phyloP scores from a whole-genome alignment of 2,329 filamentous ascomycete species.

The Dryadomyces sulphureus region DNA sequence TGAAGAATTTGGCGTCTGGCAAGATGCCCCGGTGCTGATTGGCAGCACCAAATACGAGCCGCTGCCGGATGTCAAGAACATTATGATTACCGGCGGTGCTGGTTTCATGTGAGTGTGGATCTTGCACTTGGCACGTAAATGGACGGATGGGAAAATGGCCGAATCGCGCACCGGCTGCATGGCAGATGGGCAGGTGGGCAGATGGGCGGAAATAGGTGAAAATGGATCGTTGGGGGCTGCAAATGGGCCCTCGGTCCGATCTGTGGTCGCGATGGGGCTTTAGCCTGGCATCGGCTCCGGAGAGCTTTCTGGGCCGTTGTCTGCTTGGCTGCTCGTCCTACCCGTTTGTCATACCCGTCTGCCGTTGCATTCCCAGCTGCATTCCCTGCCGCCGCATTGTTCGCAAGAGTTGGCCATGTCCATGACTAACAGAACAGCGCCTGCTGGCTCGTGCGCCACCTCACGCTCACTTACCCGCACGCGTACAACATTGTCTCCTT shows the following conservation, averaged over 20 bases:
- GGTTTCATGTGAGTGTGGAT: conserved; percentile 70
- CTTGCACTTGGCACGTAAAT: too few species aligned
- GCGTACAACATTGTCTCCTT: conserved; percentile 70
- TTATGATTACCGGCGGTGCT: conserved; percentile 71
- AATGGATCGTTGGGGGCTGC: neutral
- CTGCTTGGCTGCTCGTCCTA: too few species aligned
- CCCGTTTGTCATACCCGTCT: too few species aligned
- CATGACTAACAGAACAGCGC: conserved; percentile 41
- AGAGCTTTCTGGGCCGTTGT: too few species aligned
- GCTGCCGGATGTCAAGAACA: conserved; percentile 56
- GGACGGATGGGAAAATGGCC: too few species aligned
- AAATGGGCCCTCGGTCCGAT: neutral
- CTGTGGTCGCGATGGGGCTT: neutral
- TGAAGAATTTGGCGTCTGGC: conserved; percentile 52
- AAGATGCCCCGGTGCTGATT: conserved; percentile 52
- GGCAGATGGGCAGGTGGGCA: too few species aligned
- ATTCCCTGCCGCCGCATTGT: too few species aligned
- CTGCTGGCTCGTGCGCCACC: conserved; percentile 69
- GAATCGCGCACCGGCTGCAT: too few species aligned
- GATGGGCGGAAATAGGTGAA: too few species aligned
- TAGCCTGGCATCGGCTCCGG: neutral
- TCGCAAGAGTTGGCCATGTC: too few species aligned
- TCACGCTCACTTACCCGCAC: conserved; percentile 56
- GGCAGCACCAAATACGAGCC: conserved; percentile 59
- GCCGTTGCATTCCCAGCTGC: too few species aligned